These are phyloP conservation scores for Elaeis oleifera DNA, from an alignment of 202 grass and related monocot species.

Conservation along the genomic window DNA sequence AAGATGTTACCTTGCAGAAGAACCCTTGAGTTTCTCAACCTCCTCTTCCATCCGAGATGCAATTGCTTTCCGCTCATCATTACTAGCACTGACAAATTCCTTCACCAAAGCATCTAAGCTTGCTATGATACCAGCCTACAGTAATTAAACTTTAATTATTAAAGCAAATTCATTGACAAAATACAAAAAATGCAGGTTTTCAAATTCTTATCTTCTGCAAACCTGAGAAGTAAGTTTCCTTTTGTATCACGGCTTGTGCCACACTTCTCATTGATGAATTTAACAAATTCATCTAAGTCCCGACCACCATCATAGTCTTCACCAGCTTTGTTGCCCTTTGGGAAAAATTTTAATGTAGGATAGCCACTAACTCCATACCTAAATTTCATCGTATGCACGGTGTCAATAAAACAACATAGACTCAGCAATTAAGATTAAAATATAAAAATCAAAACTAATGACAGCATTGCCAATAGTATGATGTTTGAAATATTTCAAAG, in stretches of 20 bases:
- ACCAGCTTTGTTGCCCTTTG: slow-evolving; percentile 85
- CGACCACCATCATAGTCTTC: slow-evolving; percentile 82
- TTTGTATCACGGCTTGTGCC: slow-evolving; percentile 76
- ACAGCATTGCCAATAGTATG: too few species aligned
- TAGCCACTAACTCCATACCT: slow-evolving; percentile 44
- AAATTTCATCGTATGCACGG: background rate
- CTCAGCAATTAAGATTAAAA: too few species aligned
- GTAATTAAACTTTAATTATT: slow-evolving; percentile 5
- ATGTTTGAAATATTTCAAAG: too few species aligned
- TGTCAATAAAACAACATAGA: too few species aligned
- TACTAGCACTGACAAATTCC: slow-evolving; percentile 56
- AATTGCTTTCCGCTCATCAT: slow-evolving; percentile 54
- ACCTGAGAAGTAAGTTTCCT: slow-evolving; percentile 84
- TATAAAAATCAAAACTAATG: too few species aligned
- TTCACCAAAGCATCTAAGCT: slow-evolving; percentile 73
- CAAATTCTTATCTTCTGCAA: background rate
- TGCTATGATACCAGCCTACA: slow-evolving; percentile 63
- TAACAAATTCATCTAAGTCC: slow-evolving; percentile 87
- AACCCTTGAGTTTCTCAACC: slow-evolving; percentile 70
- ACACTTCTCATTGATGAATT: slow-evolving; percentile 90
- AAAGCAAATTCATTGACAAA: background rate
- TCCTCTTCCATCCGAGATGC: slow-evolving; percentile 73
- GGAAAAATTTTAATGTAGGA: slow-evolving; percentile 80
- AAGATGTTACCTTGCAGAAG: slow-evolving; percentile 63
- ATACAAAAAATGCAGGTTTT: background rate